These are phyloP conservation scores for Pseudogymnoascus sp. DNA, from an alignment of 2,329 filamentous ascomycete species.

Conservation along the genomic window DNA sequence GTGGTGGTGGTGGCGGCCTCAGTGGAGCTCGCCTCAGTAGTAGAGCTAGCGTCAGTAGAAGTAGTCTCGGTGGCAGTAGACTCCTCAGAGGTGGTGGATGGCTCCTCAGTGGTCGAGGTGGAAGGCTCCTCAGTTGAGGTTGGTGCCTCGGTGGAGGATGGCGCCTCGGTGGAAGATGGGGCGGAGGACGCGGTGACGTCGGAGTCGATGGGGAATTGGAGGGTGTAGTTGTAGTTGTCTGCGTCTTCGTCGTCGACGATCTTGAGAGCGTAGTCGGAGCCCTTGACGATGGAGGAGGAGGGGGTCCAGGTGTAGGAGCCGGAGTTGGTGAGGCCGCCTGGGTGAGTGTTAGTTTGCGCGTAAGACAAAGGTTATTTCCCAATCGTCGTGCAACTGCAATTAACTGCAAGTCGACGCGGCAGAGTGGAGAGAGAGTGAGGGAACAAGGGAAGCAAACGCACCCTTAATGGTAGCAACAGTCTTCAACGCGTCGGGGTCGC, in stretches of 20 bases:
- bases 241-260: constrained; percentile 20
- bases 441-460: constrained; percentile 5
- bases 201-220: constrained; percentile 22
- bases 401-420: neutral
- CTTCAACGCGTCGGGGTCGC: constrained; percentile 8
- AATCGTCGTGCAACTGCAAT: neutral
- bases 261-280: constrained; percentile 15
- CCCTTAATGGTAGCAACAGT: constrained; percentile 14
- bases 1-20: neutral
- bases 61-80: neutral
- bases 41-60: neutral
- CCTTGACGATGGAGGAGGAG: constrained; percentile 10
- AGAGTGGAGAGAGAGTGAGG: constrained; percentile 9
- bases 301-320: constrained; percentile 16
- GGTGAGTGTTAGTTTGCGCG: constrained; percentile 10
- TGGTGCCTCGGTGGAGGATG: neutral
- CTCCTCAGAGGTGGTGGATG: neutral
- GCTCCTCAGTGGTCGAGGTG: neutral
- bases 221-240: constrained; percentile 22
- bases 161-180: neutral
- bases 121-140: neutral
- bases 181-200: constrained; percentile 9
- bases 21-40: neutral
- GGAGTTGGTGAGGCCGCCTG: constrained; percentile 12
- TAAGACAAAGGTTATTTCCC: neutral